Evolutionary conservation across 495 filamentous ascomycete genomes (phyloP).

Genomic region (Penicillium daleae): DNA sequence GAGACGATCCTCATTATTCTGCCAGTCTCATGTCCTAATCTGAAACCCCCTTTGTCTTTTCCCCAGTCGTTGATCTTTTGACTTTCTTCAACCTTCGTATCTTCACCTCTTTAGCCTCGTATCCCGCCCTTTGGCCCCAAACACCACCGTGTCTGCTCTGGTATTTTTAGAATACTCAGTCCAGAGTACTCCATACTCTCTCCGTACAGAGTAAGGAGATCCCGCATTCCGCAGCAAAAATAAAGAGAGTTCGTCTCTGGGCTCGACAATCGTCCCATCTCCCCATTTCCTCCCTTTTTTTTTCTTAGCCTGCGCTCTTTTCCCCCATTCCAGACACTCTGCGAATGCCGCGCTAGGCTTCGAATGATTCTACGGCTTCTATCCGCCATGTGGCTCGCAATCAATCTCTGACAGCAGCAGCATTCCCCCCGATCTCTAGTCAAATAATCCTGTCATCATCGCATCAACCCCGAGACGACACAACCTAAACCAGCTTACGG

Average conservation of each 20-base stretch:
- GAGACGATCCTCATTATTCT: slow-evolving; percentile 2
- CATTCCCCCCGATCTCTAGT: slow-evolving; percentile 17
- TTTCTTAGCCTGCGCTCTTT: slow-evolving; percentile 8
- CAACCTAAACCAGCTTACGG: slow-evolving; percentile 19
- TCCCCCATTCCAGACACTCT: slow-evolving; percentile 26
- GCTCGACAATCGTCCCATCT: slow-evolving; percentile 25
- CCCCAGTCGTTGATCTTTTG: not conserved
- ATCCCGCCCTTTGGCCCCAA: slow-evolving; percentile 23
- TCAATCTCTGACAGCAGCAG: slow-evolving; percentile 33
- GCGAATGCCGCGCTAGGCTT: slow-evolving; percentile 20
- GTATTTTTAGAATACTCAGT: slow-evolving; percentile 30
- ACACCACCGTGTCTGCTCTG: slow-evolving; percentile 4
- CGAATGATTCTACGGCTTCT: slow-evolving; percentile 26
- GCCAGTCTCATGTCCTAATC: not conserved
- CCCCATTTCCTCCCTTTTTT: slow-evolving; percentile 21
- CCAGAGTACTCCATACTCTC: not conserved
- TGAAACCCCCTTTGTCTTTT: not conserved
- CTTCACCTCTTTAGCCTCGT: slow-evolving; percentile 9
- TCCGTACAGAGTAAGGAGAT: slow-evolving; percentile 27
- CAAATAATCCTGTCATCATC: not conserved
- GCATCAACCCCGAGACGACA: slow-evolving; percentile 12
- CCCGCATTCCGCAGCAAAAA: slow-evolving; percentile 33
- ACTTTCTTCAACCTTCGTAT: not conserved
- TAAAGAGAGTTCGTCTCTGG: slow-evolving; percentile 8
- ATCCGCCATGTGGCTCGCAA: slow-evolving; percentile 33